A percentile compares a stretch with the other conserved stretches of the same genome.
These are phyloP conservation scores for Medakamo hakoo DNA, from an alignment of 139 green algal species.

Conservation along the genomic window DNA sequence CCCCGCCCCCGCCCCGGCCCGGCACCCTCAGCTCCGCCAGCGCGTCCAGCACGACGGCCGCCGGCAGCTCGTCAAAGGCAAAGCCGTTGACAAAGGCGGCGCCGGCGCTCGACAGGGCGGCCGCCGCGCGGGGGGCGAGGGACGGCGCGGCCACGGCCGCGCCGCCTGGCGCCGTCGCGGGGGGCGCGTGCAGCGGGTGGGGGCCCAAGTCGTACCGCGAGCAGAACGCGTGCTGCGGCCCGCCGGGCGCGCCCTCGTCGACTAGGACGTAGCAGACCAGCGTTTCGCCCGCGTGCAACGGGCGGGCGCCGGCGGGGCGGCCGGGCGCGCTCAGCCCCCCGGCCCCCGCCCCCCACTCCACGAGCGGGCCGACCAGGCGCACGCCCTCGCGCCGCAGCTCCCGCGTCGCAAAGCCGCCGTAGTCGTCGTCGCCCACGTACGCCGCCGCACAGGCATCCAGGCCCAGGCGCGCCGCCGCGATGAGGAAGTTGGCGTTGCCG, in stretches of 20 bases:
- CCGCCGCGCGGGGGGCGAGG: constrained; percentile 2
- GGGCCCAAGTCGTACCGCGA: constrained; percentile 82
- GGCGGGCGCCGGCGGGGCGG: neutral
- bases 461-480: constrained; percentile 74
- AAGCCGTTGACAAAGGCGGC: constrained; percentile 73
- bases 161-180: constrained; percentile 10
- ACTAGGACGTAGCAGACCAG: constrained; percentile 90
- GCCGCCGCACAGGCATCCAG: constrained; percentile 46
- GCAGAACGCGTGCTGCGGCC: constrained; percentile 60
- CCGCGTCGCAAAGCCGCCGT: constrained; percentile 57
- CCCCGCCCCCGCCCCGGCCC: too few species aligned
- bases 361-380: neutral
- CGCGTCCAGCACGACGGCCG: constrained; percentile 34
- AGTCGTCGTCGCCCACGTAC: constrained; percentile 62
- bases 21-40: constrained; percentile 26
- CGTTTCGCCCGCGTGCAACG: constrained; percentile 31
- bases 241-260: constrained; percentile 10
- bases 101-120: constrained; percentile 17
- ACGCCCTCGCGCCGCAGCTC: constrained; percentile 40
- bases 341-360: constrained; percentile 24
- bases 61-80: constrained; percentile 81
- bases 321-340: constrained; percentile 20
- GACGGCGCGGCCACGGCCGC: neutral
- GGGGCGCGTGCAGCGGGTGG: constrained; percentile 63
- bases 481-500: constrained; percentile 79